Percentiles rank a stretch among this genome's conserved stretches.
These are phyloP conservation scores for Chrysosphaeria jannelii DNA, from an alignment of 2,329 filamentous ascomycete genomes.

Conservation along the genomic window DNA sequence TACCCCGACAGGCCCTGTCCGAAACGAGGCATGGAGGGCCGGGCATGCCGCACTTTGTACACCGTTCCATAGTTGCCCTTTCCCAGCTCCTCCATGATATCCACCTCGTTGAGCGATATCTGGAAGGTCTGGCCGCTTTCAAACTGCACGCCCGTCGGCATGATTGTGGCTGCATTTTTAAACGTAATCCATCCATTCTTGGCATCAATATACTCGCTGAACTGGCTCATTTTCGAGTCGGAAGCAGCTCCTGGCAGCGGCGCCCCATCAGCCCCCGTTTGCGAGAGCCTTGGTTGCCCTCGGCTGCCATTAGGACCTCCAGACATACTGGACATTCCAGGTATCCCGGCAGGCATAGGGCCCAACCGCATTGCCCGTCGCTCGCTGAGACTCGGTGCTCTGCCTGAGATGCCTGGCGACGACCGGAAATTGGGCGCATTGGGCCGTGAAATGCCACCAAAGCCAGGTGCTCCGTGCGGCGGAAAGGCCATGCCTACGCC, in stretches of 20 bases:
- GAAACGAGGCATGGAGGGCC: slow-evolving; percentile 25
- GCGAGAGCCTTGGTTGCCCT: slow-evolving; percentile 15
- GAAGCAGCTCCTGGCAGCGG: slow-evolving; percentile 1
- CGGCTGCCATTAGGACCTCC: slow-evolving; percentile 9
- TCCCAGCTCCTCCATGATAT: slow-evolving; percentile 72
- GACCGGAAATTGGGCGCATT: slow-evolving; percentile 19
- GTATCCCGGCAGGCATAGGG: slow-evolving; percentile 10
- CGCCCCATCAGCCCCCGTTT: slow-evolving; percentile 8
- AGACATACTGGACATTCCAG: no score
- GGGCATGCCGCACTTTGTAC: slow-evolving; percentile 76
- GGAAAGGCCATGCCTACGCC: no score
- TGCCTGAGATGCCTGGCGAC: slow-evolving; percentile 17
- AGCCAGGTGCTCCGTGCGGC: no score
- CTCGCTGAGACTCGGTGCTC: slow-evolving; percentile 28
- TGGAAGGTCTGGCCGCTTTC: slow-evolving; percentile 66
- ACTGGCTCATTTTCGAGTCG: slow-evolving; percentile 23
- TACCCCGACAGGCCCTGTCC: slow-evolving; percentile 23
- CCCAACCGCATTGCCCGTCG: slow-evolving; percentile 32
- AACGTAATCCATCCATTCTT: slow-evolving; percentile 81
- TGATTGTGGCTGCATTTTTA: slow-evolving; percentile 72
- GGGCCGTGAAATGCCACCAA: neutral
- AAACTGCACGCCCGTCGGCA: slow-evolving; percentile 74
- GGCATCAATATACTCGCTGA: slow-evolving; percentile 60
- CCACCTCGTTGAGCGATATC: slow-evolving; percentile 87
- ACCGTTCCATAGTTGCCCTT: slow-evolving; percentile 98